A percentile compares a stretch with the other conserved stretches of the same genome.
Evolutionary conservation across 2,329 filamentous ascomycete species (phyloP).

Genomic region (Colletotrichum cordylinicola): DNA sequence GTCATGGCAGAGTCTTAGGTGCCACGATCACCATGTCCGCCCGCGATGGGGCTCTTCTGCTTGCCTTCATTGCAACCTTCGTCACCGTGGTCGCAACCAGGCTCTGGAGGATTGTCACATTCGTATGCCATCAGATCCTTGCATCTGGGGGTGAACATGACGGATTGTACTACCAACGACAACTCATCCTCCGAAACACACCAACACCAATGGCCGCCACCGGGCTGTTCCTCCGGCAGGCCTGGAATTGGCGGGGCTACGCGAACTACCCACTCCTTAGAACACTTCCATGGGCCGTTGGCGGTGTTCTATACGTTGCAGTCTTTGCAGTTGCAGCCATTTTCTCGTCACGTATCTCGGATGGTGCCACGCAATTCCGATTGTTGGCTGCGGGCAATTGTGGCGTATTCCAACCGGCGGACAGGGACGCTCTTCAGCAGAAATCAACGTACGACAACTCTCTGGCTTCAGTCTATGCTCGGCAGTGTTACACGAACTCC

Average conservation of each 20-base stretch:
- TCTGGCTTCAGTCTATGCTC: slow-evolving; percentile 20
- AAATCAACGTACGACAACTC: not conserved
- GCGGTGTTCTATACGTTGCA: not conserved
- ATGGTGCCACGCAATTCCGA: not conserved
- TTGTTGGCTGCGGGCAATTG: not conserved
- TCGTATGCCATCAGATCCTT: not conserved
- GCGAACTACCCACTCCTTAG: not conserved
- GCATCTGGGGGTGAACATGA: not conserved
- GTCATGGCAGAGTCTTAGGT: not conserved
- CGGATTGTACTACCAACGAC: not conserved
- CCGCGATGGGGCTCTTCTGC: not conserved
- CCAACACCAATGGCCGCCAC: not conserved
- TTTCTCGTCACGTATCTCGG: slow-evolving; percentile 1
- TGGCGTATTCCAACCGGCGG: not conserved
- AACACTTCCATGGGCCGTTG: not conserved
- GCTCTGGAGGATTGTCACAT: not conserved
- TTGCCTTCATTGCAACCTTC: not conserved
- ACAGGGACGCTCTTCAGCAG: not conserved
- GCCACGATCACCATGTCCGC: not conserved
- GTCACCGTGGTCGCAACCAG: not conserved
- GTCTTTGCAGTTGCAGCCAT: slow-evolving; percentile 6
- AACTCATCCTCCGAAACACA: not conserved
- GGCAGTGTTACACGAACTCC: slow-evolving; percentile 24
- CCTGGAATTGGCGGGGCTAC: not conserved
- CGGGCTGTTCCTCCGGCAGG: not conserved